Conservation (phyloP, 2,329 filamentous ascomycete genomes). For the Sarocladium kiliense region DNA sequence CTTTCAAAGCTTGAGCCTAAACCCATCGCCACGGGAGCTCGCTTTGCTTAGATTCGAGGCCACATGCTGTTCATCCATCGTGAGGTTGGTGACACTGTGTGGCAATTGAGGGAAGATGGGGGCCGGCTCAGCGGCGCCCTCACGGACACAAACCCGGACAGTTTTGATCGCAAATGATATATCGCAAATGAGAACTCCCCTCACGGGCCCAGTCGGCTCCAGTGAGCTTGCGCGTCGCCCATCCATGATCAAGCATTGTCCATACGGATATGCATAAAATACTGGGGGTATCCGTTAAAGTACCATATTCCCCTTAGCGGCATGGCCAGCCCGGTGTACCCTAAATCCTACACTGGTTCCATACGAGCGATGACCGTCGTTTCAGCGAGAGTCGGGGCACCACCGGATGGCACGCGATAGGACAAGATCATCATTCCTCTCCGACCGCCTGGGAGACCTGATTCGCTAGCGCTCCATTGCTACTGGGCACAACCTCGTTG, state of each 20-base stretch:
- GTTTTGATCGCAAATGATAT: not conserved
- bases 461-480: not conserved
- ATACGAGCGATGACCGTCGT: not conserved
- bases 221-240: slow-evolving; percentile 7
- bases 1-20: no score
- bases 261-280: slow-evolving; percentile 6
- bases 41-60: no score
- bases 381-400: not conserved
- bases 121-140: no score
- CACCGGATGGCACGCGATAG: not conserved
- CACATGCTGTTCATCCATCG: no score
- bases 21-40: no score
- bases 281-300: not conserved
- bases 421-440: slow-evolving; percentile 1
- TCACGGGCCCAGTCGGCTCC: not conserved
- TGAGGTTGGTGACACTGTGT: no score
- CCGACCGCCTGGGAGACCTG: not conserved
- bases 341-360: not conserved
- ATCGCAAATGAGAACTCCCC: not conserved
- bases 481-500: not conserved
- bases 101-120: no score
- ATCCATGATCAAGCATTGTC: not conserved
- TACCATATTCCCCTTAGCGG: not conserved
- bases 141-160: no score
- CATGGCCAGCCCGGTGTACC: not conserved